Conservation (phyloP, 164 flowering plant genomes). For the Tetrastigma voinierianum region DNA sequence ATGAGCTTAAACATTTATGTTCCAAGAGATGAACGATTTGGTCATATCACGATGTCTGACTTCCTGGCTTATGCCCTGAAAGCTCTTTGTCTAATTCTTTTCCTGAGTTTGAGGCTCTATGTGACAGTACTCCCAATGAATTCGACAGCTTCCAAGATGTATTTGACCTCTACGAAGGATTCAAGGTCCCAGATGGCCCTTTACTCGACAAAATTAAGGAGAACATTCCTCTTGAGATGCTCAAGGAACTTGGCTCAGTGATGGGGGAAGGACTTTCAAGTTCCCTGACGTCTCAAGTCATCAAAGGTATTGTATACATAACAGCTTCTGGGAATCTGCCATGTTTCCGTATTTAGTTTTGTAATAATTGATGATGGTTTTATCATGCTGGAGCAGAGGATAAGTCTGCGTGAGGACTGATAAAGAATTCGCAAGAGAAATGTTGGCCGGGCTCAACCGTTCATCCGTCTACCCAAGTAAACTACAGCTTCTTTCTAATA, state of each 20-base stretch:
- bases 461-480: slow-evolving; percentile 52
- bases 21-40: slow-evolving; percentile 61
- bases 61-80: slow-evolving; percentile 44
- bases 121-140: slow-evolving; percentile 41
- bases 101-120: slow-evolving; percentile 52
- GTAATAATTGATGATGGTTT: not conserved
- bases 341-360: not conserved
- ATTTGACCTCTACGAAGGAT: slow-evolving; percentile 37
- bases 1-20: slow-evolving; percentile 43
- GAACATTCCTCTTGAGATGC: slow-evolving; percentile 42
- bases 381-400: slow-evolving; percentile 35
- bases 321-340: not conserved
- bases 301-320: slow-evolving; percentile 44
- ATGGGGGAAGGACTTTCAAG: slow-evolving; percentile 38
- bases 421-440: slow-evolving; percentile 80
- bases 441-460: slow-evolving; percentile 84
- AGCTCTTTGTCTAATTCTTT: slow-evolving; percentile 42
- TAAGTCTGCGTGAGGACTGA: slow-evolving; percentile 74
- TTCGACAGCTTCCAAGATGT: slow-evolving; percentile 53
- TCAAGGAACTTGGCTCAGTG: slow-evolving; percentile 53
- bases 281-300: slow-evolving; percentile 74
- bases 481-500: not conserved
- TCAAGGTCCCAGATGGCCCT: slow-evolving; percentile 27
- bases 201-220: slow-evolving; percentile 30
- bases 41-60: slow-evolving; percentile 55